phyloP scores from a whole-genome alignment of 345 rosid genomes.

The Tarenaya hassleriana region DNA sequence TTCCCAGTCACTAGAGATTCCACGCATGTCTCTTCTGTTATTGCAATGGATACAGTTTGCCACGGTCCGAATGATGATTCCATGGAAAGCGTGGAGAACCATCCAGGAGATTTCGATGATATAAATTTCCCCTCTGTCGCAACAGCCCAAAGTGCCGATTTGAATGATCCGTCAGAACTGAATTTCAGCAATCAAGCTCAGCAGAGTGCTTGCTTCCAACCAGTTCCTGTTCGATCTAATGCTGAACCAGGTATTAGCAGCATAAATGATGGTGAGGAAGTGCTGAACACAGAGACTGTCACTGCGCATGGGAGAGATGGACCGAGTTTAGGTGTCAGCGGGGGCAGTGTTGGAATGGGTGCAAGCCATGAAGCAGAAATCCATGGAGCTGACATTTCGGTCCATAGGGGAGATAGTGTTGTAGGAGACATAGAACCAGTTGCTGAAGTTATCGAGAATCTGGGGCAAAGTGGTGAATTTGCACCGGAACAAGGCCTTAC shows the following conservation, averaged over 20 bases:
- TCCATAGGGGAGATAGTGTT: slow-evolving; percentile 81
- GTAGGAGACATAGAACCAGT: slow-evolving; percentile 90
- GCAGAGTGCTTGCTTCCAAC: slow-evolving; percentile 87
- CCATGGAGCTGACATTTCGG: slow-evolving; percentile 85
- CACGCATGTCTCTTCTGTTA: slow-evolving; percentile 87
- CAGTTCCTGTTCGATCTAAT: slow-evolving; percentile 47
- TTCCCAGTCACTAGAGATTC: slow-evolving; percentile 74
- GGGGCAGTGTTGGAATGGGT: slow-evolving; percentile 99
- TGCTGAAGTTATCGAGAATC: slow-evolving; percentile 84
- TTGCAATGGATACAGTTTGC: slow-evolving; percentile 94
- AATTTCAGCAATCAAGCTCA: slow-evolving; percentile 96
- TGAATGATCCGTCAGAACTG: slow-evolving; percentile 88
- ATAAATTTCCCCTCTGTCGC: slow-evolving; percentile 75
- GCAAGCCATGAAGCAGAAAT: slow-evolving; percentile 99
- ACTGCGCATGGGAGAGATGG: slow-evolving; percentile 88
- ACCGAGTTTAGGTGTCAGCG: slow-evolving; percentile 89
- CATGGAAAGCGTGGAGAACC: slow-evolving; percentile 97
- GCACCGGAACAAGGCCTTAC: slow-evolving; percentile 79
- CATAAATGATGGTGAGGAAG: slow-evolving; percentile 93
- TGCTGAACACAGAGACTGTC: slow-evolving; percentile 81
- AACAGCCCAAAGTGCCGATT: slow-evolving; percentile 61
- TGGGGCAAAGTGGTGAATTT: slow-evolving; percentile 98
- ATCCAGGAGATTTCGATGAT: slow-evolving; percentile 72
- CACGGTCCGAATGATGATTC: slow-evolving; percentile 78
- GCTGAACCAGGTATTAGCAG: slow-evolving; percentile 93